phyloP scores from a whole-genome alignment of 2,329 filamentous ascomycete genomes.

The Cytospora piceicola region DNA sequence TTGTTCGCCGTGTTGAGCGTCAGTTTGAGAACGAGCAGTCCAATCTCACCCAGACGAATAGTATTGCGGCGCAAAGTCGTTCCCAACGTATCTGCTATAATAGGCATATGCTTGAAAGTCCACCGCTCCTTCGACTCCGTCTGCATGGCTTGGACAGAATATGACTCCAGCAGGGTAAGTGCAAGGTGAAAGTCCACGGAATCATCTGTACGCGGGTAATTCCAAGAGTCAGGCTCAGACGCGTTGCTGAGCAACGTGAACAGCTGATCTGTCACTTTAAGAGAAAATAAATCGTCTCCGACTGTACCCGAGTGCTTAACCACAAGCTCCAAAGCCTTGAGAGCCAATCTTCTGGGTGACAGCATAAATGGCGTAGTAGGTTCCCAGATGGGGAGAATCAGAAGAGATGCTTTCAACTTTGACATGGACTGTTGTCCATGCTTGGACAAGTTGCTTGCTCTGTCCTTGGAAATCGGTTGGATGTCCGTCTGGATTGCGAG shows the following conservation, averaged over 20 bases:
- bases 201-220: conserved; percentile 40
- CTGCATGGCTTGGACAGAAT: conserved; percentile 54
- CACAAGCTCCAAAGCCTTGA: conserved; percentile 66
- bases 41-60: conserved; percentile 45
- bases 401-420: conserved; percentile 57
- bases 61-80: conserved; percentile 43
- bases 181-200: conserved; percentile 50
- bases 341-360: conserved; percentile 65
- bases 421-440: conserved; percentile 60
- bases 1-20: conserved; percentile 88
- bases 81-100: conserved; percentile 53
- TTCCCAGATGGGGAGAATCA: conserved; percentile 64
- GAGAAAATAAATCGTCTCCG: conserved; percentile 53
- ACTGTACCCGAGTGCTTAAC: conserved; percentile 56
- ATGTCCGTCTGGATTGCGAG: conserved; percentile 61
- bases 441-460: conserved; percentile 70
- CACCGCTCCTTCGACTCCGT: conserved; percentile 48
- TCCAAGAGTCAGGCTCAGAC: conserved; percentile 42
- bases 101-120: conserved; percentile 55
- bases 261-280: conserved; percentile 52
- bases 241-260: conserved; percentile 50
- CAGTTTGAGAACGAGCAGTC: conserved; percentile 65
- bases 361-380: conserved; percentile 53
- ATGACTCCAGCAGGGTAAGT: conserved; percentile 56
- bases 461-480: conserved; percentile 62